Evolutionary conservation across 139 green algal species (phyloP).

Genomic region (Chlamydomonas schloesseri): DNA sequence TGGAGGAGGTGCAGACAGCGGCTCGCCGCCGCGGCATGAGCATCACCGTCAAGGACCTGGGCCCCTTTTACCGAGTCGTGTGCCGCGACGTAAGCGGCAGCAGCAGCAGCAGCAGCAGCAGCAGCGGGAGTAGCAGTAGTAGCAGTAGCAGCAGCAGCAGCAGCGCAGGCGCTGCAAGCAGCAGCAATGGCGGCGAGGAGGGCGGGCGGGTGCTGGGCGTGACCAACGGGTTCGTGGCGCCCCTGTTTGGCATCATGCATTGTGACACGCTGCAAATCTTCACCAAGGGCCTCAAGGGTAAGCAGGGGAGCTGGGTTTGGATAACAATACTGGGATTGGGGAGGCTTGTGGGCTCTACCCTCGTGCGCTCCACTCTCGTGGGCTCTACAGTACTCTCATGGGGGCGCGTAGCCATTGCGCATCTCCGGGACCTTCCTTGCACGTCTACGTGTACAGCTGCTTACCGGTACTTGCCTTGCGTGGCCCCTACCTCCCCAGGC

Average conservation of each 20-base stretch:
- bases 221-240: conserved; percentile 77
- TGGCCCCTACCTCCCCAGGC: background rate
- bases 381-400: too few relatives aligned
- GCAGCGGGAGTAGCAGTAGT: too few relatives aligned
- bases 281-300: conserved; percentile 57
- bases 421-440: too few relatives aligned
- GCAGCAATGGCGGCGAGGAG: background rate
- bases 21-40: conserved; percentile 56
- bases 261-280: conserved; percentile 88
- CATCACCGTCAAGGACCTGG: conserved; percentile 63
- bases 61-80: conserved; percentile 74
- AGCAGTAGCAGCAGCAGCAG: too few relatives aligned
- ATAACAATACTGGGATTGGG: too few relatives aligned
- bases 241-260: conserved; percentile 77
- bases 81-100: conserved; percentile 53
- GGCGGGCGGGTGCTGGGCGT: conserved; percentile 22
- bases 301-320: conserved; percentile 25
- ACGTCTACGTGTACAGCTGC: too few relatives aligned
- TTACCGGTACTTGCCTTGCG: too few relatives aligned
- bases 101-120: too few relatives aligned
- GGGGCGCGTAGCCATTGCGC: too few relatives aligned
- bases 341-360: too few relatives aligned
- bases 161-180: too few relatives aligned
- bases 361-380: too few relatives aligned
- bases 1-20: conserved; percentile 49